phyloP scores from a whole-genome alignment of 176 grass and related monocot species.

The Panicum miliaceum region DNA sequence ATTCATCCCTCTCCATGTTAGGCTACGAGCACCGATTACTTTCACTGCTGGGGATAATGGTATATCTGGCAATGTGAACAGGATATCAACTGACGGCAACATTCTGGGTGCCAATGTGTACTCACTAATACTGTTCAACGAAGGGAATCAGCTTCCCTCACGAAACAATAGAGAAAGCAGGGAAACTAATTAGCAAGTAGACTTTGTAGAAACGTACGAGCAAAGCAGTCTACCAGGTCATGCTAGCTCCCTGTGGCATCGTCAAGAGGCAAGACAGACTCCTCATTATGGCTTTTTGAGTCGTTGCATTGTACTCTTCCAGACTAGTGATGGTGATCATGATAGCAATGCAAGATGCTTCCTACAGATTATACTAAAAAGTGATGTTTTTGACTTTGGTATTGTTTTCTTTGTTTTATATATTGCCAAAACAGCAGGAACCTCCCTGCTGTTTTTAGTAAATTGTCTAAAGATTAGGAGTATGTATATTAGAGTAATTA shows the following conservation, averaged over 20 bases:
- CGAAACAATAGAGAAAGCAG: background rate
- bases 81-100: background rate
- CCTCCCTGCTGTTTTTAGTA: background rate
- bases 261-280: background rate
- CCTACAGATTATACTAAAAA: background rate
- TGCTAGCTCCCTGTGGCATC: background rate
- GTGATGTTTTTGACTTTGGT: background rate
- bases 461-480: no score
- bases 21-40: no score
- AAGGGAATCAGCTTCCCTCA: background rate
- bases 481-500: no score
- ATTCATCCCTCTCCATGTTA: no score
- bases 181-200: background rate
- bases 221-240: slow-evolving; percentile 6
- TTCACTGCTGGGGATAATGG: no score
- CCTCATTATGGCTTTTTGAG: background rate
- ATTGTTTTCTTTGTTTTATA: background rate
- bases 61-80: background rate
- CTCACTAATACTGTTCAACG: background rate
- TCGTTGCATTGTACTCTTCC: background rate
- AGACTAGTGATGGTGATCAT: background rate
- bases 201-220: background rate
- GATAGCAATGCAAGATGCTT: background rate
- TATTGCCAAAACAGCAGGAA: background rate
- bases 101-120: background rate